Conservation (phyloP, 176 grass and related monocot species). For the Eremochloa ophiuroides region DNA sequence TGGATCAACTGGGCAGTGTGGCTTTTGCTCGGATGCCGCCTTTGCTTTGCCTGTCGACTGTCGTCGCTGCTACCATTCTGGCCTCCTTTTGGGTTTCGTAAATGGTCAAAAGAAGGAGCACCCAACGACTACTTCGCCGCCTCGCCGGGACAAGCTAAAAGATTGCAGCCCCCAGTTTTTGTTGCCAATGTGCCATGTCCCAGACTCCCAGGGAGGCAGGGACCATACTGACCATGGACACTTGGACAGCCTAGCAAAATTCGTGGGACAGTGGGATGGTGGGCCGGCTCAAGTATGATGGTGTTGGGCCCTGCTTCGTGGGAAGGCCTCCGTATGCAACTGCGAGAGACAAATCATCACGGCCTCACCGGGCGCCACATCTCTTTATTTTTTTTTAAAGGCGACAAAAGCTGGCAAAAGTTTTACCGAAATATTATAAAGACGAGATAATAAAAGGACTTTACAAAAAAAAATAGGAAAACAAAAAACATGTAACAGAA, state of each 20-base stretch:
- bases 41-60: slow-evolving; percentile 1
- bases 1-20: neutral
- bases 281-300: neutral
- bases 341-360: too few relatives aligned
- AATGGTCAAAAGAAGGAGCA: slow-evolving; percentile 20
- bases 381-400: too few relatives aligned
- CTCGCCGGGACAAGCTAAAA: neutral
- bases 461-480: too few relatives aligned
- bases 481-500: too few relatives aligned
- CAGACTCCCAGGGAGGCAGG: neutral
- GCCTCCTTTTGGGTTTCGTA: neutral
- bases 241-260: neutral
- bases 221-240: neutral
- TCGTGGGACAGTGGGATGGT: neutral
- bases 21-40: slow-evolving; percentile 17
- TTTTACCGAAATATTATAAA: too few relatives aligned
- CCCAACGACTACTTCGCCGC: neutral
- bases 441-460: too few relatives aligned
- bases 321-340: neutral
- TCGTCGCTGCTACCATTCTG: neutral
- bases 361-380: too few relatives aligned
- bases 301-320: neutral
- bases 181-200: neutral
- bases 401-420: too few relatives aligned
- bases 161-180: neutral